Base-by-base conservation (phyloP, 164 flowering plant genomes). In the Annona cherimola region DNA sequence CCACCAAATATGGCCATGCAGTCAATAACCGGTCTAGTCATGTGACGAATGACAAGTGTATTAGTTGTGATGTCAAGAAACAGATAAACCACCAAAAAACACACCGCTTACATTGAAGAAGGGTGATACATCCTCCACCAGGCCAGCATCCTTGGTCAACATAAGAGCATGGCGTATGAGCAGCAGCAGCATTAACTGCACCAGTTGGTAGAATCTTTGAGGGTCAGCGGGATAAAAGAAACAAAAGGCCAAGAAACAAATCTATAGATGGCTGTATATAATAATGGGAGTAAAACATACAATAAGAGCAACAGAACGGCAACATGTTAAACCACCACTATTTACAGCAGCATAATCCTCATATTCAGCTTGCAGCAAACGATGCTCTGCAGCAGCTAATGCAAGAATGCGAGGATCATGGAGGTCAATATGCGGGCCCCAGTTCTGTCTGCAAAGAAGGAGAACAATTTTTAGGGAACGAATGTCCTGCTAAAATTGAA, bases 361-460 rank as follows among this genome's bases (percentile, higher is more conserved):
- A 69, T 84, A 86, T 5, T 87, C 89, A 16, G 88, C 82, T 60
- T 81, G 84, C 69, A 86, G 74, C 42, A 84, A 76, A 73, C 77
- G 88, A 70, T 76, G 86, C 72, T 89, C 88, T 39, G 89, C 86
- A 50, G 93, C 86, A 50, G 93, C 80, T 68, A 86, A 77, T 60
- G 89, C 88, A 69, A 89, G 77, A 67, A 87, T 75, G 69, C 79
- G 87, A 75, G 89, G 82, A 75, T 87, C 86, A 3, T 76, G 84
- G 60, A 87, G 81, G 77, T 83, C 88, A 18, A 84, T 77, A 62
- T 76, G 83, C 4, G 77, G 73, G 16, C 84, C 86, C 93, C 89
- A 89, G 45, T 87, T 80, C 78, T 86, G 90, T 73, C 90, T 89
- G 77, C 59, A 41, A 45, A 74, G 26, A 16, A 66, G 3, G 39